These are phyloP conservation scores for Pythium aphanidermatum DNA, from an alignment of 352 stramenopile species.

Conservation along the genomic window DNA sequence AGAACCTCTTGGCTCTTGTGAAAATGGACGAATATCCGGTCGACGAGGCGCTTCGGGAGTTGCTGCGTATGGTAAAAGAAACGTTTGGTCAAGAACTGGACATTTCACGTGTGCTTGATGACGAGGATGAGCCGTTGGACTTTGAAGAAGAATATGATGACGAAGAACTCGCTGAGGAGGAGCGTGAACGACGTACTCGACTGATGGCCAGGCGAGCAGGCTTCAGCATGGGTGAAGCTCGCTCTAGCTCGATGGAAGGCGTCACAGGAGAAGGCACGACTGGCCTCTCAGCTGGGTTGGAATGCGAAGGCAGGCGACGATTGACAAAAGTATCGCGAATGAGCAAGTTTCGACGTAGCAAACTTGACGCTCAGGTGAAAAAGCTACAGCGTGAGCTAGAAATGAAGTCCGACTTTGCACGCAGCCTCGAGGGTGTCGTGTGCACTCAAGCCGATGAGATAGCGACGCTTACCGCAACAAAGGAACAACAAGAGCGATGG, in stretches of 20 bases:
- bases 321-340: constrained; percentile 39
- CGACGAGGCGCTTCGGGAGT: constrained; percentile 66
- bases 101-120: constrained; percentile 39
- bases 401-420: constrained; percentile 37
- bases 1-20: constrained; percentile 64
- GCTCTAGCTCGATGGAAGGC: constrained; percentile 1
- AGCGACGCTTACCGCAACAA: constrained; percentile 29
- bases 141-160: constrained; percentile 60
- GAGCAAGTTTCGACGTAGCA: constrained; percentile 62
- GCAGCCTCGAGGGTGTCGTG: constrained; percentile 44
- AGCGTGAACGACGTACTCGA: constrained; percentile 20
- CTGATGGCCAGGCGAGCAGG: constrained; percentile 10
- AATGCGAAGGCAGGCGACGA: constrained; percentile 1
- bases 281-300: background rate
- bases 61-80: constrained; percentile 54
- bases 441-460: constrained; percentile 51
- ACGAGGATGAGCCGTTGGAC: constrained; percentile 54
- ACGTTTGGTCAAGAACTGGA: constrained; percentile 51
- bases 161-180: constrained; percentile 34
- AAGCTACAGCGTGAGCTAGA: constrained; percentile 49
- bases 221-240: constrained; percentile 8
- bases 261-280: constrained; percentile 3
- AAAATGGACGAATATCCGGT: constrained; percentile 73
- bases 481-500: constrained; percentile 33
- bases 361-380: constrained; percentile 52